A percentile compares a stretch with the other conserved stretches of the same genome.
Conservation (phyloP, 495 filamentous ascomycete genomes). For the Haplographium delicatum region DNA sequence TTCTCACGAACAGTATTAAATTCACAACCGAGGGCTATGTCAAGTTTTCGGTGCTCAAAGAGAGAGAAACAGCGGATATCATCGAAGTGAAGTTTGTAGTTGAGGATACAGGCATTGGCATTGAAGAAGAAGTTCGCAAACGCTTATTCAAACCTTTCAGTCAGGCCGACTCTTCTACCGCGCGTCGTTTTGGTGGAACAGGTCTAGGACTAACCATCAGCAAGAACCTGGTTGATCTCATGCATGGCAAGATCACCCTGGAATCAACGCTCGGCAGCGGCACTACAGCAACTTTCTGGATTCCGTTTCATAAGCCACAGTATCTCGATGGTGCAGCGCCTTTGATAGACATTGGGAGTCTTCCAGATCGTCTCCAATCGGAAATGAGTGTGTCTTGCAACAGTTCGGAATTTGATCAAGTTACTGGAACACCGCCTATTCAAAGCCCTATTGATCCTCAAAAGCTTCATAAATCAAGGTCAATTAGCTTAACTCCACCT, state of each 20-base stretch:
- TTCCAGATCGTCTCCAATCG: slow-evolving; percentile 57
- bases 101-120: slow-evolving; percentile 79
- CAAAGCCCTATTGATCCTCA: slow-evolving; percentile 27
- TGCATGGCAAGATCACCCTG: slow-evolving; percentile 70
- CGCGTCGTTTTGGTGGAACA: slow-evolving; percentile 73
- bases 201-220: slow-evolving; percentile 77
- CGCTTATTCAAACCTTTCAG: slow-evolving; percentile 81
- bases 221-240: slow-evolving; percentile 72
- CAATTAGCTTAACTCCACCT: slow-evolving; percentile 26
- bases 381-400: slow-evolving; percentile 57
- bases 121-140: slow-evolving; percentile 66
- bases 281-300: slow-evolving; percentile 62
- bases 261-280: slow-evolving; percentile 52
- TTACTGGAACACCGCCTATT: slow-evolving; percentile 28
- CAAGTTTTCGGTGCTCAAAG: slow-evolving; percentile 42
- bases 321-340: slow-evolving; percentile 27
- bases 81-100: slow-evolving; percentile 57
- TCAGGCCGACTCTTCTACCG: slow-evolving; percentile 76
- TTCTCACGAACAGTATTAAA: slow-evolving; percentile 86
- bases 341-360: slow-evolving; percentile 43
- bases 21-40: slow-evolving; percentile 74
- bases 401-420: slow-evolving; percentile 44
- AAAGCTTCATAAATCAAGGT: slow-evolving; percentile 28
- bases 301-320: slow-evolving; percentile 57
- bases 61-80: slow-evolving; percentile 41